Base-by-base conservation (phyloP, 2,329 filamentous ascomycete genomes). In the Cladosporium sp. region DNA sequence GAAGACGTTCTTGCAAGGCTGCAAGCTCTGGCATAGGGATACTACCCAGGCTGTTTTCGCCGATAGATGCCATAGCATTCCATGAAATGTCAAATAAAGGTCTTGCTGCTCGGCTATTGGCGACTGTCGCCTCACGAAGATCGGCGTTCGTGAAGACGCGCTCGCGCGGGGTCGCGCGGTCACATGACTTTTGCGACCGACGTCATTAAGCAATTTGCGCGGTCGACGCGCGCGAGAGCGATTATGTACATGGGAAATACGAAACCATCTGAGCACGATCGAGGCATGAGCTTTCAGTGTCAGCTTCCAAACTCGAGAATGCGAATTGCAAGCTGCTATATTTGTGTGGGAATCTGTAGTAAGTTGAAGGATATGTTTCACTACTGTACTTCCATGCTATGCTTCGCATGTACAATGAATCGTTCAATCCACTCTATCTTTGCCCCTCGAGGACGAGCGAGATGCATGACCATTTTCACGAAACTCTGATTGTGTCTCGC, bases 41-140 rank as follows among this genome's bases (percentile, higher is more conserved):
- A 32, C 60, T 63, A 18, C 45, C 61, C 43, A 66, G 16, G 49
- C 60, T 66, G 40, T 55, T 58, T 55, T 61, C 58, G 33, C 58
- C 58, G 45, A 59, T 42, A 40, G 60, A 63, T 14, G 57, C 62
- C 63, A 64, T 64, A 16, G 3, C 14, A 4, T 14, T 38, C 13
- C 8, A 14, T 9, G n/a, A 9, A 38, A 38, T 38, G 35, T n/a
- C 16, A 38, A 9, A 14, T 38, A 9, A 14, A 4, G n/a, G 35
- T 38, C 5, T 28, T 28, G 22, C 35, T 38, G 10, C 35, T 38
- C 35, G 35, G 35, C 35, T 14, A 38, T 14, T 38, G 35, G 13
- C 11, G 16, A 14, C 35, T 38, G 13, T 13, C 35, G 34, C 34
- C 34, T 35, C 34, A 35, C 10, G n/a, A 11, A 35, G 34, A 35